Conservation (phyloP, 2,329 filamentous ascomycete genomes). For the Ophiostoma pallidulum region DNA sequence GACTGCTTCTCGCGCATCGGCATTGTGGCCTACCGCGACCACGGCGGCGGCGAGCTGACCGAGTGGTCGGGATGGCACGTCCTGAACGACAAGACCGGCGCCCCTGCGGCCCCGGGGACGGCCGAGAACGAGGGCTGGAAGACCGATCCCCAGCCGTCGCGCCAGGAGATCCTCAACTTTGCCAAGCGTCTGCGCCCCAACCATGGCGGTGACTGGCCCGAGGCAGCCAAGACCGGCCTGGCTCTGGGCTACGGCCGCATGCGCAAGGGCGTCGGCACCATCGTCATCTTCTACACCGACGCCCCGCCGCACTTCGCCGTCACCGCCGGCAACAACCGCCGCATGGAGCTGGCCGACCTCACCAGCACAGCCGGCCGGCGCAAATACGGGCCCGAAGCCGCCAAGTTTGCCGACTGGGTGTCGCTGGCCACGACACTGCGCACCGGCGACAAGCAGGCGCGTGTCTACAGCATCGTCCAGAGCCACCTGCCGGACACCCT, state of each 20-base stretch:
- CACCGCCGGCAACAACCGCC: constrained; percentile 21
- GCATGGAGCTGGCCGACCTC: constrained; percentile 22
- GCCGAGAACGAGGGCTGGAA: constrained; percentile 13
- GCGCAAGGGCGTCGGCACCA: constrained; percentile 37
- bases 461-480: constrained; percentile 35
- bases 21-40: constrained; percentile 42
- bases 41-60: constrained; percentile 26
- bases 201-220: constrained; percentile 34
- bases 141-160: no score
- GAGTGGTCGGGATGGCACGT: constrained; percentile 42
- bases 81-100: constrained; percentile 4
- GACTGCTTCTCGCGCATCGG: constrained; percentile 41
- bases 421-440: constrained; percentile 27
- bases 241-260: constrained; percentile 37
- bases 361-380: neutral
- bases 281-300: constrained; percentile 41
- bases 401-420: constrained; percentile 36
- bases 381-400: constrained; percentile 25
- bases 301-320: constrained; percentile 17
- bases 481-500: constrained; percentile 15
- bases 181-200: constrained; percentile 24
- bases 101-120: constrained; percentile 1
- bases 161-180: constrained; percentile 28
- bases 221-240: constrained; percentile 40
- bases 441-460: constrained; percentile 28